These are phyloP conservation scores for Fusarium hostae DNA, from an alignment of 2,329 filamentous ascomycete species.

Conservation along the genomic window DNA sequence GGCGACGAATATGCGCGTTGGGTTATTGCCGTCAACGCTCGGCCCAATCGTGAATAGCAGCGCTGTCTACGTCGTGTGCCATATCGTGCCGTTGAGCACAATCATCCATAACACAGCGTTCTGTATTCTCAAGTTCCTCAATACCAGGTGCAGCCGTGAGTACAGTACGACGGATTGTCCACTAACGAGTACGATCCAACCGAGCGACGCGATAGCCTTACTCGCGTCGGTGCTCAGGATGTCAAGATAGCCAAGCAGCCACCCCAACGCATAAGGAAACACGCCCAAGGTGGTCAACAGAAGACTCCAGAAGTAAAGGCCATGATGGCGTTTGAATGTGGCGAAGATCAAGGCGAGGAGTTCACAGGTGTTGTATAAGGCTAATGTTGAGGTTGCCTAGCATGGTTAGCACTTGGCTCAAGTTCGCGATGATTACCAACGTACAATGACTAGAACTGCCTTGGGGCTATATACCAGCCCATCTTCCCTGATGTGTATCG, in stretches of 20 bases:
- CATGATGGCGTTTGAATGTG: conserved; percentile 2
- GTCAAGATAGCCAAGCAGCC: conserved; percentile 13
- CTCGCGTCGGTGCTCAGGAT: background rate
- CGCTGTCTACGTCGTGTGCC: conserved; percentile 18
- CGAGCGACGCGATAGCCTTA: conserved; percentile 1
- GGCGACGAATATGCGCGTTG: background rate
- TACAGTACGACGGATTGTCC: conserved; percentile 21
- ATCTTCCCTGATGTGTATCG: background rate
- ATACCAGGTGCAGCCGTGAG: background rate
- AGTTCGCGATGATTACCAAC: conserved; percentile 39
- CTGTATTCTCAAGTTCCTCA: background rate
- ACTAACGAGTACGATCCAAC: conserved; percentile 16
- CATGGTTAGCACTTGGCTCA: conserved; percentile 31
- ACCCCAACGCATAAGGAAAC: conserved; percentile 14
- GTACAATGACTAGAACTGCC: conserved; percentile 22
- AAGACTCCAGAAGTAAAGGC: conserved; percentile 19
- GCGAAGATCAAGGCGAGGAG: conserved; percentile 13
- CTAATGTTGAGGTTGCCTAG: conserved; percentile 1
- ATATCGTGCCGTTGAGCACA: conserved; percentile 11
- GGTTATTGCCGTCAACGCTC: background rate
- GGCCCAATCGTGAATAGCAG: conserved; percentile 7
- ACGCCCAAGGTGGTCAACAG: conserved; percentile 1
- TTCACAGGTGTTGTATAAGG: conserved; percentile 16
- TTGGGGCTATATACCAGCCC: conserved; percentile 6
- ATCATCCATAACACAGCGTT: conserved; percentile 25